phyloP scores from a whole-genome alignment of 2,329 filamentous ascomycete species.

The Graphilbum sp. region DNA sequence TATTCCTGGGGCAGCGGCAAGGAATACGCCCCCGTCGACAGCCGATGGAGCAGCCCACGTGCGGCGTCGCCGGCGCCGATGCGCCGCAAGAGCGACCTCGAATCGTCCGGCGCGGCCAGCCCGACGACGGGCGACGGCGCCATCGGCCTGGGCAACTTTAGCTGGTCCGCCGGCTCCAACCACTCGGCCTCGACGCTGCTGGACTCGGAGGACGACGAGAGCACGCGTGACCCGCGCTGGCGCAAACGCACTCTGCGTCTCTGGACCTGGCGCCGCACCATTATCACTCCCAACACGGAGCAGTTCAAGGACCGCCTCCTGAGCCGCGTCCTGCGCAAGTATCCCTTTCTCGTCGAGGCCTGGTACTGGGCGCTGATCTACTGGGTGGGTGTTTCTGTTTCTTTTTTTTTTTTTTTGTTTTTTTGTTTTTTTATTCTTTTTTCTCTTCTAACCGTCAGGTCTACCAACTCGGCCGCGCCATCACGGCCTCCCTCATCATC shows the following conservation, averaged over 20 bases:
- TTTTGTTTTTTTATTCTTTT: slow-evolving; percentile 50
- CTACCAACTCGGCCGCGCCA: slow-evolving; percentile 58
- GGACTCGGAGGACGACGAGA: background rate
- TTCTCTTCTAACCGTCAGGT: slow-evolving; percentile 26
- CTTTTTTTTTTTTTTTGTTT: slow-evolving; percentile 1
- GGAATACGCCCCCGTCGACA: background rate
- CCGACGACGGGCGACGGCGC: background rate
- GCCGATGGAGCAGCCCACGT: slow-evolving; percentile 5
- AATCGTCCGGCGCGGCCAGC: background rate
- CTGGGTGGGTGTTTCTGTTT: slow-evolving; percentile 37
- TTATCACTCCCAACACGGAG: slow-evolving; percentile 44
- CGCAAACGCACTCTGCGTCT: slow-evolving; percentile 16
- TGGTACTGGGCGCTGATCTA: slow-evolving; percentile 69
- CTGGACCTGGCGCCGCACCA: slow-evolving; percentile 25
- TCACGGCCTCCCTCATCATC: slow-evolving; percentile 52
- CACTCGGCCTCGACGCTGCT: background rate
- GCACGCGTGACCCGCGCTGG: background rate
- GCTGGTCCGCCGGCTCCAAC: background rate
- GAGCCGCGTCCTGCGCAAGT: slow-evolving; percentile 46
- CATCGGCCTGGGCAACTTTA: background rate
- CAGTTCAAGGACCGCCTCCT: slow-evolving; percentile 42
- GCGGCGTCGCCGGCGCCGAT: slow-evolving; percentile 6
- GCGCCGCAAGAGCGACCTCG: background rate
- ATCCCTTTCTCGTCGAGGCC: slow-evolving; percentile 57
- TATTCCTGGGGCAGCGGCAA: slow-evolving; percentile 9